A percentile compares a stretch with the other conserved stretches of the same genome.
These are phyloP conservation scores for Euryodendron excelsum DNA, from an alignment of 148 eudicot species.

Conservation along the genomic window DNA sequence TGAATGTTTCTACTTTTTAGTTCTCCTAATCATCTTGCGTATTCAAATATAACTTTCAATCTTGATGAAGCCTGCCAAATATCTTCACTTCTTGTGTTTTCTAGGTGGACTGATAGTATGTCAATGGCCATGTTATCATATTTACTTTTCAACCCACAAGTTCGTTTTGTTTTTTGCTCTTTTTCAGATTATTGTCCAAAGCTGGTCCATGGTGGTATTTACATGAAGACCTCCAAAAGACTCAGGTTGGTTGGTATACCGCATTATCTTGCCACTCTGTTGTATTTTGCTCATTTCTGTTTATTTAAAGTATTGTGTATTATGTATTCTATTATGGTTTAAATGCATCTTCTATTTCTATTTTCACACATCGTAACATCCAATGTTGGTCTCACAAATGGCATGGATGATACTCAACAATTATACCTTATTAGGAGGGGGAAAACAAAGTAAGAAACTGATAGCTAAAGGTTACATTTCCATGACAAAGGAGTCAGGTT, in stretches of 20 bases:
- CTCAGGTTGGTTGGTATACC: too few species aligned
- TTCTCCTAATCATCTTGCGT: not conserved
- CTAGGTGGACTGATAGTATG: not conserved
- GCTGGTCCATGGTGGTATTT: slow-evolving; percentile 36
- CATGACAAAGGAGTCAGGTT: too few species aligned
- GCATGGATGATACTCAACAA: not conserved
- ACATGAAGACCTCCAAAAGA: slow-evolving; percentile 1
- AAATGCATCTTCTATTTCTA: not conserved
- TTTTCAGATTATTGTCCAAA: slow-evolving; percentile 21
- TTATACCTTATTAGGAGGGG: too few species aligned
- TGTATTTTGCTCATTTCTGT: not conserved
- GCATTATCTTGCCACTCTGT: too few species aligned
- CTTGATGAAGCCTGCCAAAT: too few species aligned
- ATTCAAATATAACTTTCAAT: not conserved
- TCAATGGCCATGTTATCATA: not conserved
- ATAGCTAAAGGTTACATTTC: too few species aligned
- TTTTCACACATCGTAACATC: not conserved
- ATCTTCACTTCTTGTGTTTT: too few species aligned
- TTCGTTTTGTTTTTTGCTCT: not conserved
- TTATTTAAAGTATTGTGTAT: not conserved
- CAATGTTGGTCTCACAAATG: not conserved
- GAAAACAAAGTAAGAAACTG: too few species aligned
- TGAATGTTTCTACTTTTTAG: not conserved
- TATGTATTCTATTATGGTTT: too few species aligned
- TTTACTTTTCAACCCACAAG: not conserved